Evolutionary conservation across 1,139 yeast genomes (phyloP), one percentile per base, ranked within the genome.

Genomic region (Barnettozyma hawaiiensis): DNA sequence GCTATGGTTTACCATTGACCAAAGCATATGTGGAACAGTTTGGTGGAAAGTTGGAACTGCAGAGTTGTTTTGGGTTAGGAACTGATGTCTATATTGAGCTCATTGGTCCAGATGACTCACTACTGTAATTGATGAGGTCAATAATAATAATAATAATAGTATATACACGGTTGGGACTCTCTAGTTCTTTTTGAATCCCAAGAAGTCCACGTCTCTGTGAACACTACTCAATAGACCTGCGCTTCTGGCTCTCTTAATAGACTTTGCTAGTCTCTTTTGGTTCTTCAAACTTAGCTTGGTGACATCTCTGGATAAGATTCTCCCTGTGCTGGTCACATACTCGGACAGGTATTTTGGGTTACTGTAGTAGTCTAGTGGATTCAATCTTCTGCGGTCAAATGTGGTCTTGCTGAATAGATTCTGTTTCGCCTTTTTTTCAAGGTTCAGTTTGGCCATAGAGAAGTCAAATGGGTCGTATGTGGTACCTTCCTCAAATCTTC

Each of bases 1-100:
- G 98, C 0, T 90, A 87, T 59, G 98, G 98, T 0, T 64, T 90
- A 42, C 97, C 97, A 1, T 67, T 90, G 47, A 85, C 92, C 65
- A 76, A 77, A 56, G 82, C 85, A 0, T 82, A 82, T 54, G 76
- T 81, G 29, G 82, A 77, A 57, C 71, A 80, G 56, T 81, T 81
- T 58, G 81, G 80, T 32, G 97, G 97, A 1, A 76, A 73, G 62
- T 72, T 90, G 48, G 81, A 82, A 32, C 70, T 90, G 31, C 95
- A 89, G 59, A 80, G 85, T 26, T 78, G 87, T 49, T 75, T 77
- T 62, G 96, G 96, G 1, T 78, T 86, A 78, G 98, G 98, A 8
- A 80, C 86, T 0, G 85, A 79, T 52, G 84, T 77, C n/a, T 80
- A 81, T 52, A 64, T 80, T 22, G 75, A 73, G 41, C 58, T 80